Percentiles rank a stretch among this genome's conserved stretches.
Evolutionary conservation across 306 rosid species (phyloP).

Genomic region (Prunus kanzakura): DNA sequence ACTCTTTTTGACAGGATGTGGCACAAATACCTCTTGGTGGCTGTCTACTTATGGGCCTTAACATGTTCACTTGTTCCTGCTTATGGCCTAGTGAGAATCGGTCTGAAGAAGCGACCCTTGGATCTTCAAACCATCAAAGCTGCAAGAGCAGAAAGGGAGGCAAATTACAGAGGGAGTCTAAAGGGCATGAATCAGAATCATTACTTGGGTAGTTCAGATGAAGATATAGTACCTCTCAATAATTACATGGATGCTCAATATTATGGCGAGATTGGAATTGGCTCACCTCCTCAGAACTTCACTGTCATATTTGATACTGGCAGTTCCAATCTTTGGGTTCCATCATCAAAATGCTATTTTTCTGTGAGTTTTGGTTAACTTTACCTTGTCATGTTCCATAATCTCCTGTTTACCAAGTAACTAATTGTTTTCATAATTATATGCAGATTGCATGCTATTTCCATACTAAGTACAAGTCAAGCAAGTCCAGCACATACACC

Average conservation of each 20-base stretch:
- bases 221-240: slow-evolving; percentile 54
- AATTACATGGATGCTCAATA: slow-evolving; percentile 84
- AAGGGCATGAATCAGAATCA: not conserved
- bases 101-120: slow-evolving; percentile 61
- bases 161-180: slow-evolving; percentile 19
- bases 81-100: slow-evolving; percentile 55
- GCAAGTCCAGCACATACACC: slow-evolving; percentile 53
- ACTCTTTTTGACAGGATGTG: slow-evolving; percentile 45
- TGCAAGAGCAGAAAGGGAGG: slow-evolving; percentile 42
- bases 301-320: slow-evolving; percentile 82
- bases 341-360: slow-evolving; percentile 72
- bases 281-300: slow-evolving; percentile 82
- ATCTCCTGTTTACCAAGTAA: not conserved
- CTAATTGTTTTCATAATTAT: slow-evolving; percentile 9
- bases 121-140: slow-evolving; percentile 57
- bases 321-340: slow-evolving; percentile 89
- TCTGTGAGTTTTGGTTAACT: slow-evolving; percentile 49
- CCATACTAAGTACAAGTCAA: slow-evolving; percentile 62
- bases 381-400: not conserved
- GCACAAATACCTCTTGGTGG: slow-evolving; percentile 40
- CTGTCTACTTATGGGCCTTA: slow-evolving; percentile 57
- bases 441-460: slow-evolving; percentile 72
- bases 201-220: slow-evolving; percentile 26
- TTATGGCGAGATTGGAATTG: slow-evolving; percentile 85
- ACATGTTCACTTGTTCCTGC: slow-evolving; percentile 53